Evolutionary conservation across 2,329 filamentous ascomycete species (phyloP).

Genomic region (Paraphoma chrysanthemicola): DNA sequence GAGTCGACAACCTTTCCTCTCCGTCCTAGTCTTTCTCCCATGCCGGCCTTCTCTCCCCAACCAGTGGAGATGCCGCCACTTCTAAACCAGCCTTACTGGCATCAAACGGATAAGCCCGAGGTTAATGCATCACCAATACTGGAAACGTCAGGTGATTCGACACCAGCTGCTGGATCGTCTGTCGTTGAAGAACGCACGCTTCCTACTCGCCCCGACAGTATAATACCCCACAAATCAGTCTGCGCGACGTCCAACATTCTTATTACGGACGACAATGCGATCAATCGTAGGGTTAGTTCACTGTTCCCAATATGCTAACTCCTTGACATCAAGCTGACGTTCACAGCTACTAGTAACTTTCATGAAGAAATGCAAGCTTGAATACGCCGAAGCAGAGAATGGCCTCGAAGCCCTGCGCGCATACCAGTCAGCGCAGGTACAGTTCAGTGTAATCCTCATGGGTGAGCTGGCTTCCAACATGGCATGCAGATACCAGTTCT

Average conservation of each 20-base stretch:
- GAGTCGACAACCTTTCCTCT: background rate
- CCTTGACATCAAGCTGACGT: background rate
- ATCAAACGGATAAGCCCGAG: background rate
- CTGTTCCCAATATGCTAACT: background rate
- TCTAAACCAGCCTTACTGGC: background rate
- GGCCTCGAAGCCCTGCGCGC: conserved; percentile 38
- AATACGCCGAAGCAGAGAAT: conserved; percentile 38
- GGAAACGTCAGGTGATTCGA: background rate
- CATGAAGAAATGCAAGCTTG: conserved; percentile 31
- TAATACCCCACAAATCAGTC: background rate
- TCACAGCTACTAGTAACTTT: conserved; percentile 42
- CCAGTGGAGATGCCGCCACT: background rate
- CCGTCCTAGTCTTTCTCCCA: background rate
- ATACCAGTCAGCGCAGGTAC: conserved; percentile 22
- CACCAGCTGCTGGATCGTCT: background rate
- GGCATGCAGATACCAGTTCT: background rate
- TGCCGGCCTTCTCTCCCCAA: background rate
- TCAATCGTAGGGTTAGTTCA: conserved; percentile 45
- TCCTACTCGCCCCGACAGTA: background rate
- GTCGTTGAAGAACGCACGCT: background rate
- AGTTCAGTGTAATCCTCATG: conserved; percentile 42
- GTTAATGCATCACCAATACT: background rate
- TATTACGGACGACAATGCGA: conserved; percentile 49
- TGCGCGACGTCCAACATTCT: conserved; percentile 27
- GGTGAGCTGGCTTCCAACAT: background rate